Conservation (phyloP, 371 early-diverging fungal species). For the Batkoa obscura region DNA sequence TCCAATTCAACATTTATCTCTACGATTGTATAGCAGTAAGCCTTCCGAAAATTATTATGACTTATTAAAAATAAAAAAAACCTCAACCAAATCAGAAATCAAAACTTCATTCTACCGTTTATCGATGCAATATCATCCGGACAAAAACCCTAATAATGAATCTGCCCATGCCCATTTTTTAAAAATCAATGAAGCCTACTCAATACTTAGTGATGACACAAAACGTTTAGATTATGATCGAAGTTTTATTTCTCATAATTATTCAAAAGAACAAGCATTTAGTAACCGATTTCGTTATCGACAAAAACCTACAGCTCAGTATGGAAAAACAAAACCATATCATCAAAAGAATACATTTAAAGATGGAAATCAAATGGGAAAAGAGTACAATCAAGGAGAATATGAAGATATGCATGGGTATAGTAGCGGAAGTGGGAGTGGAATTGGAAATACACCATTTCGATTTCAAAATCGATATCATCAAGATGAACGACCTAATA, state of each 20-base stretch:
- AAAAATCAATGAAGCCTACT: slow-evolving; percentile 71
- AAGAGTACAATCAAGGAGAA: too few species aligned
- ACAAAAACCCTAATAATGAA: slow-evolving; percentile 47
- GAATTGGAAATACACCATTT: background rate
- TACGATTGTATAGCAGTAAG: too few species aligned
- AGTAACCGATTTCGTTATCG: background rate
- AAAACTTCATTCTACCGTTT: slow-evolving; percentile 64
- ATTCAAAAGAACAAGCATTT: background rate
- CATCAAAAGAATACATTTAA: background rate
- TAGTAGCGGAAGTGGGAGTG: background rate
- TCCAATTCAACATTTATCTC: too few species aligned
- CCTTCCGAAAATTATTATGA: slow-evolving; percentile 32
- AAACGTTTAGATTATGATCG: slow-evolving; percentile 62
- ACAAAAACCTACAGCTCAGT: background rate
- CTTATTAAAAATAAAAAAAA: slow-evolving; percentile 22
- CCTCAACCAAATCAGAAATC: slow-evolving; percentile 39
- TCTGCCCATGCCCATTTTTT: slow-evolving; percentile 46
- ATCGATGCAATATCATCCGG: slow-evolving; percentile 77
- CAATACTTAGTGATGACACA: slow-evolving; percentile 46
- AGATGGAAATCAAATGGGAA: background rate
- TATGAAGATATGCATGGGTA: too few species aligned
- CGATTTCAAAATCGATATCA: background rate
- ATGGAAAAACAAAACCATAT: background rate
- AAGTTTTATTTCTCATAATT: background rate
- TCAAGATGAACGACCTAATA: background rate